These are phyloP conservation scores for Tylopilus sp. DNA, from an alignment of 1,284 basidiomycete species.

Conservation along the genomic window DNA sequence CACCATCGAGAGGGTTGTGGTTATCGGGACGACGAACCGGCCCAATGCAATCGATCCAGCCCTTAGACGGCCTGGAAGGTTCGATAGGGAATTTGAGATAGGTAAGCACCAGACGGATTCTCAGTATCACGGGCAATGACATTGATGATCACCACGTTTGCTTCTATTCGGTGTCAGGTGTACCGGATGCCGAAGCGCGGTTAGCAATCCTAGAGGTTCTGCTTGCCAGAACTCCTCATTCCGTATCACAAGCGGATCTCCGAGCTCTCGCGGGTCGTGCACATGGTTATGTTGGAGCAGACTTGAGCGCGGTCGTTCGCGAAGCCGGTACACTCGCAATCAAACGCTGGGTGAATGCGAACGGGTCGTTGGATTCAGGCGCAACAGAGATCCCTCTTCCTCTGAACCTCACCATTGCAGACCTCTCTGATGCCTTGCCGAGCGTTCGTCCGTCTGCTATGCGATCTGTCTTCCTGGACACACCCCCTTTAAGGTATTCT, in stretches of 20 bases:
- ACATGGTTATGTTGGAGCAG: slow-evolving; percentile 97
- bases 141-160: slow-evolving; percentile 2
- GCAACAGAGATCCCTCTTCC: slow-evolving; percentile 20
- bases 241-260: slow-evolving; percentile 60
- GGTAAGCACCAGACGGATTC: slow-evolving; percentile 44
- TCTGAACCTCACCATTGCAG: slow-evolving; percentile 53
- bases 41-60: slow-evolving; percentile 98
- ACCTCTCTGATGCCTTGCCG: slow-evolving; percentile 73
- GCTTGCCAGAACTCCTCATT: slow-evolving; percentile 77
- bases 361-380: slow-evolving; percentile 17
- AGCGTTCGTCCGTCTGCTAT: slow-evolving; percentile 89
- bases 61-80: slow-evolving; percentile 87
- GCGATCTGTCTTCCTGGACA: slow-evolving; percentile 89
- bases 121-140: neutral
- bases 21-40: slow-evolving; percentile 96
- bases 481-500: slow-evolving; percentile 77
- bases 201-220: slow-evolving; percentile 82
- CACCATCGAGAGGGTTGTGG: slow-evolving; percentile 67
- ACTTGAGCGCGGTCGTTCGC: slow-evolving; percentile 87
- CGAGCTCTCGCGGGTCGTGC: slow-evolving; percentile 70
- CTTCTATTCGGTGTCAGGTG: slow-evolving; percentile 48
- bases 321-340: slow-evolving; percentile 92
- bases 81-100: slow-evolving; percentile 97
- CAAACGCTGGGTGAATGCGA: slow-evolving; percentile 65
- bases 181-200: slow-evolving; percentile 84